phyloP scores from a whole-genome alignment of 371 early-diverging fungal genomes.

The Mucor irregularis region DNA sequence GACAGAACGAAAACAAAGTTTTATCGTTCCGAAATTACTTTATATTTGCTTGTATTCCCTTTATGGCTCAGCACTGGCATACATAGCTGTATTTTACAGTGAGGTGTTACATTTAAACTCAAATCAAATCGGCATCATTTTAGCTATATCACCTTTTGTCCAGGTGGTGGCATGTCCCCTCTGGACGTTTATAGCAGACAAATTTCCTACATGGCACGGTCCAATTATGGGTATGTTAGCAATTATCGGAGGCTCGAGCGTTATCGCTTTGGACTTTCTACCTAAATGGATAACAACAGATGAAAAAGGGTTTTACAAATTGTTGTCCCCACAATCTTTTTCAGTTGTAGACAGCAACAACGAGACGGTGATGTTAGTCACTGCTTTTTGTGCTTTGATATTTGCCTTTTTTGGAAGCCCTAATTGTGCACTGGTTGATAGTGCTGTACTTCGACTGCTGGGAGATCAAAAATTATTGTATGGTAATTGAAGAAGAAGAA shows the following conservation, averaged over 20 bases:
- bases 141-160: slow-evolving; percentile 41
- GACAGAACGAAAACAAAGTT: too few relatives aligned
- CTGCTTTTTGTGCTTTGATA: slow-evolving; percentile 17
- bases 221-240: slow-evolving; percentile 29
- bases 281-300: slow-evolving; percentile 9
- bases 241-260: slow-evolving; percentile 30
- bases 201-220: slow-evolving; percentile 31
- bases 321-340: too few relatives aligned
- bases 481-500: slow-evolving; percentile 19
- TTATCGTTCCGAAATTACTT: slow-evolving; percentile 29
- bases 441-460: slow-evolving; percentile 37
- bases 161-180: slow-evolving; percentile 38
- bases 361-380: slow-evolving; percentile 12
- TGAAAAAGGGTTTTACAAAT: too few relatives aligned
- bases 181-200: slow-evolving; percentile 39
- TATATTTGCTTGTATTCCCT: slow-evolving; percentile 33
- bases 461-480: slow-evolving; percentile 39
- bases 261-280: slow-evolving; percentile 25
- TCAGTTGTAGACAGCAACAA: too few relatives aligned
- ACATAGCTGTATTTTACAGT: slow-evolving; percentile 37
- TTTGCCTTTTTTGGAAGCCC: slow-evolving; percentile 44
- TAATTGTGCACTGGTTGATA: slow-evolving; percentile 34
- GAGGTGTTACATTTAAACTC: slow-evolving; percentile 30
- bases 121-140: slow-evolving; percentile 35
- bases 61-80: slow-evolving; percentile 37